These are phyloP conservation scores for Serendipita sp. DNA, from an alignment of 768 basidiomycete genomes.

Conservation along the genomic window DNA sequence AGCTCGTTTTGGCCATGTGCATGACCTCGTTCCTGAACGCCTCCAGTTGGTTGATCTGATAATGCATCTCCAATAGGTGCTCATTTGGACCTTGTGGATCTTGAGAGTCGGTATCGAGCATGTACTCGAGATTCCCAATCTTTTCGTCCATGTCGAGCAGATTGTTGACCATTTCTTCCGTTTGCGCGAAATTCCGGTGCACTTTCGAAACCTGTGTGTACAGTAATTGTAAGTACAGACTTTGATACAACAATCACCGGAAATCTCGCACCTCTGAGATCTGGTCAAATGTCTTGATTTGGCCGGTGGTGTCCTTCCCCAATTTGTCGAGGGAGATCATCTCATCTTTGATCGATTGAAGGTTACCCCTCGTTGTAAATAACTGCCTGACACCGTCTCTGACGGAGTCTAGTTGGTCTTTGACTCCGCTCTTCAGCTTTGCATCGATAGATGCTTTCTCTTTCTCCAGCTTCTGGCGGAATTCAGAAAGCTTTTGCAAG, in stretches of 20 bases:
- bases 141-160: conserved; percentile 82
- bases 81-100: conserved; percentile 77
- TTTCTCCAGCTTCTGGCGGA: conserved; percentile 88
- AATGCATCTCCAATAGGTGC: conserved; percentile 82
- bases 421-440: conserved; percentile 77
- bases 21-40: conserved; percentile 88
- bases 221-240: neutral
- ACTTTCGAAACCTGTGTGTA: conserved; percentile 72
- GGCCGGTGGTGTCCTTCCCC: conserved; percentile 58
- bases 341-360: conserved; percentile 73
- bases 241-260: neutral
- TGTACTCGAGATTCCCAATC: conserved; percentile 59
- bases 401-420: conserved; percentile 83
- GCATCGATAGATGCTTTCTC: conserved; percentile 91
- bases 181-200: conserved; percentile 87
- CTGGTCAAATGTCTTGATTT: conserved; percentile 82
- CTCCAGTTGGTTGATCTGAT: conserved; percentile 82
- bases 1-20: conserved; percentile 80
- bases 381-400: conserved; percentile 75
- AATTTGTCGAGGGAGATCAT: conserved; percentile 66
- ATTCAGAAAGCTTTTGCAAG: conserved; percentile 72
- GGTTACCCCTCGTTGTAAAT: conserved; percentile 56
- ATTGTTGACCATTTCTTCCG: conserved; percentile 90
- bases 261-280: conserved; percentile 64
- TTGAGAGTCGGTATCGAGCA: conserved; percentile 58